Base-by-base conservation (phyloP, 1,139 yeast genomes). In the Protomyces inundatus region DNA sequence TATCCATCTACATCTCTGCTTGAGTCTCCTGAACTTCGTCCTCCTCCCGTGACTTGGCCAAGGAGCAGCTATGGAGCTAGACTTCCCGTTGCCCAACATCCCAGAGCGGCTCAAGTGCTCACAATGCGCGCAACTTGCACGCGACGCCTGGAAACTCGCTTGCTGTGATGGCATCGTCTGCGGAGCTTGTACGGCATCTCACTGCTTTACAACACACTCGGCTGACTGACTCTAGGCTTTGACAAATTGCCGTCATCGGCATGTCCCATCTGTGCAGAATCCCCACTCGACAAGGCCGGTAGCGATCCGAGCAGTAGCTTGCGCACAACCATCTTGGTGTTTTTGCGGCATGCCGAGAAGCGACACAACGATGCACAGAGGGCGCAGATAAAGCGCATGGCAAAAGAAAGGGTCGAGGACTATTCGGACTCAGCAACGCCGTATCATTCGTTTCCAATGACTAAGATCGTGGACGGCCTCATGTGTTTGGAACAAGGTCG, bases 311-410 rank as follows among this genome's bases (percentile, higher is more conserved):
- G 54, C n/a, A 60, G 55, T 14, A 55, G 61, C 33, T 40, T 61
- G 56, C 30, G 57, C 33, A 61, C 64, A 16, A 61, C 64, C 4
- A 51, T 61, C 4, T 54, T 54, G 9, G 64, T 61, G 16, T 61
- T 61, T 39, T 37, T 61, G 23, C 56, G 61, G 33, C 60, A 51
- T 23, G 64, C 60, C 6, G 64, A 61, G 64, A 61, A 61, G 52
- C 52, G 57, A 10, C 16, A 54, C 16, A 55, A 61, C 7, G 64
- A 61, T 55, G 64, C 60, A 23, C 53, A 48, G 14, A 55, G 23
- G 2, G 23, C 23, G 2, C 23, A 23, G 23, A 23, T 23, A 23
- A 23, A 23, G 23, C 23, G 23, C 39, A 36, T 9, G 39, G 3
- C 39, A 36, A 3, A 36, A 12, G 39, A 36, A 36, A 3, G 9